These are phyloP conservation scores for Ogataea salicorniae DNA, from an alignment of 805 yeast genomes.

Conservation along the genomic window DNA sequence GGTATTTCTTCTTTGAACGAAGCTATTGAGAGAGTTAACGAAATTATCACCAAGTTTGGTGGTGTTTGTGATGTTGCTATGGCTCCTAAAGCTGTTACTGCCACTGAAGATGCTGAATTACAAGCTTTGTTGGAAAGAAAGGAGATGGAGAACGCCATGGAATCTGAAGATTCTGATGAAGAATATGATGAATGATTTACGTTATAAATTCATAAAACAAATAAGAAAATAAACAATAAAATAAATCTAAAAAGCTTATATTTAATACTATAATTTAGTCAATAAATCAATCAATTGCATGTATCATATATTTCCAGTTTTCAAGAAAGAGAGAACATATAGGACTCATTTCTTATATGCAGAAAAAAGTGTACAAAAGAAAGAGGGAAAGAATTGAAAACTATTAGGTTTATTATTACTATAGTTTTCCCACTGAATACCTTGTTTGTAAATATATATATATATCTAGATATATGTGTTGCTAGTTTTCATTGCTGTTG, in stretches of 20 bases:
- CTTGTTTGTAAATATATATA: too few species aligned
- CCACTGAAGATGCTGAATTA: constrained; percentile 95
- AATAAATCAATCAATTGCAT: background rate
- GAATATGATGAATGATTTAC: constrained; percentile 24
- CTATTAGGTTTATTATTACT: too few species aligned
- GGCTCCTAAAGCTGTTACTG: constrained; percentile 99
- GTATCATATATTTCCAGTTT: background rate
- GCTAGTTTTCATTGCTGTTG: too few species aligned
- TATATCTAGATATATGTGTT: too few species aligned
- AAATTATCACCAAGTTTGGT: constrained; percentile 64
- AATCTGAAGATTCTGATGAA: constrained; percentile 54
- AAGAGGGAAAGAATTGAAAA: too few species aligned
- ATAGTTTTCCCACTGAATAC: too few species aligned
- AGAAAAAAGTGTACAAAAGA: too few species aligned
- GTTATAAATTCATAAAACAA: background rate
- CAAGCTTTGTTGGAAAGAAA: constrained; percentile 92
- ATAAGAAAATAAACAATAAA: background rate
- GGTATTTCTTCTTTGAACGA: constrained; percentile 76
- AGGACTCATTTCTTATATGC: too few species aligned
- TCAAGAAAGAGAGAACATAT: too few species aligned
- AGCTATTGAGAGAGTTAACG: constrained; percentile 74
- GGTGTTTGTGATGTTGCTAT: constrained; percentile 90
- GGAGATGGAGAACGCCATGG: constrained; percentile 82
- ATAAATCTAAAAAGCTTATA: background rate
- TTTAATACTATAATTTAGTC: background rate